Conservation (phyloP, 768 basidiomycete genomes). For the Amyloporia xantha region DNA sequence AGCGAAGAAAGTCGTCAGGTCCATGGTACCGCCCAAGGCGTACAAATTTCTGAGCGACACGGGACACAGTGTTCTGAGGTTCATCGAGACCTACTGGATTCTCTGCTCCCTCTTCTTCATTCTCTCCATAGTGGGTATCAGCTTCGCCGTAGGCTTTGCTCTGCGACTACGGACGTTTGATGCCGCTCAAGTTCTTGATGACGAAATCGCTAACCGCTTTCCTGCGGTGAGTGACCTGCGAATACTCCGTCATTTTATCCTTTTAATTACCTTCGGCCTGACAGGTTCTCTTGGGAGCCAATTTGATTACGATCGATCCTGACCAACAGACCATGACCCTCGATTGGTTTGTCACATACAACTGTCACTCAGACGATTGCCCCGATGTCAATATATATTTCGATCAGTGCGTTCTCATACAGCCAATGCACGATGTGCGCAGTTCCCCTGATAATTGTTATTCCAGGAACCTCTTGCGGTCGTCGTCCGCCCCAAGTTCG, state of each 20-base stretch:
- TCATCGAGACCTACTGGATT: constrained; percentile 6
- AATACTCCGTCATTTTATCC: too few species aligned
- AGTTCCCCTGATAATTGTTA: too few species aligned
- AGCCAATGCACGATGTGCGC: too few species aligned
- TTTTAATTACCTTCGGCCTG: neutral
- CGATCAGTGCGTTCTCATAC: constrained; percentile 9
- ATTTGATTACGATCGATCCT: constrained; percentile 11
- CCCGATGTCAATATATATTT: constrained; percentile 13
- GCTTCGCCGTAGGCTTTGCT: constrained; percentile 12
- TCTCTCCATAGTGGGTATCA: neutral
- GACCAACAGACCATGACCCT: constrained; percentile 8
- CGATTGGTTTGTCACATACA: constrained; percentile 6
- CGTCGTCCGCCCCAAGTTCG: neutral
- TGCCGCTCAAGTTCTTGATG: constrained; percentile 7
- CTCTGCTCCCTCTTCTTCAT: constrained; percentile 6
- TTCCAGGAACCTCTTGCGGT: constrained; percentile 8
- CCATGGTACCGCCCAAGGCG: neutral
- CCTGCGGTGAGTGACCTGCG: constrained; percentile 6
- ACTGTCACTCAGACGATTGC: constrained; percentile 3
- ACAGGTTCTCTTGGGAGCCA: constrained; percentile 11
- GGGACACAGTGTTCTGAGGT: neutral
- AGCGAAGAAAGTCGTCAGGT: neutral
- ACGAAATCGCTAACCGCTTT: neutral
- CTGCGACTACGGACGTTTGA: constrained; percentile 10
- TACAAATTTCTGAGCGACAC: neutral